Evolutionary conservation across 179 eudicot species (phyloP).

Genomic region (Heliamphora pulchella): DNA sequence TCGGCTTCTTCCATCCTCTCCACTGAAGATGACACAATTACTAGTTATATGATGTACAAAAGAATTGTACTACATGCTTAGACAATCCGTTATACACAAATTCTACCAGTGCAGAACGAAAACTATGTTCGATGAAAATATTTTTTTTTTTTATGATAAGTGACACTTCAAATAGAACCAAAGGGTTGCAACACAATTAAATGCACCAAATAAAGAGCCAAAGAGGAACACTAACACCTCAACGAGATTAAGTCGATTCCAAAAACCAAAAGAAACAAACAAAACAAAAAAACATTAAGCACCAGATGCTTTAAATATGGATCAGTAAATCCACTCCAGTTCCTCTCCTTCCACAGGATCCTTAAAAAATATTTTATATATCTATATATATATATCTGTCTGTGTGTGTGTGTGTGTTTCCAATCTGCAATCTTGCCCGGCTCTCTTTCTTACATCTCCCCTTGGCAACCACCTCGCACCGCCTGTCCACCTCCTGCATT

Average conservation of each 20-base stretch:
- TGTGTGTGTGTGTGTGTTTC: no score
- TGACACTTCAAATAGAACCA: background rate
- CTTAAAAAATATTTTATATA: background rate
- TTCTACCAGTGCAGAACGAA: background rate
- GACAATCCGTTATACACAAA: background rate
- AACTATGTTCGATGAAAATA: background rate
- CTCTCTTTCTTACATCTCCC: constrained; percentile 7
- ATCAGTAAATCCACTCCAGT: constrained; percentile 4
- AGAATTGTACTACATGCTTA: background rate
- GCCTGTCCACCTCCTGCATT: background rate
- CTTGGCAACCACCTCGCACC: background rate
- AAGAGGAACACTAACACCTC: constrained; percentile 4
- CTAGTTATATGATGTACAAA: constrained; percentile 18
- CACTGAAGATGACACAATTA: constrained; percentile 40
- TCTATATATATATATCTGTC: no score
- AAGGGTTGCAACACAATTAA: background rate
- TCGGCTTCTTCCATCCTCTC: constrained; percentile 96
- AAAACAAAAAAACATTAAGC: background rate
- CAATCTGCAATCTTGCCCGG: background rate
- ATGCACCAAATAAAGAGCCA: background rate
- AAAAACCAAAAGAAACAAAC: background rate
- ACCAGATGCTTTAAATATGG: background rate
- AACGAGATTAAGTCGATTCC: background rate
- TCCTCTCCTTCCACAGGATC: background rate
- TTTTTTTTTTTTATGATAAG: background rate